Conservation (phyloP, 2,329 filamentous ascomycete genomes). For the Aschersonia sp. region DNA sequence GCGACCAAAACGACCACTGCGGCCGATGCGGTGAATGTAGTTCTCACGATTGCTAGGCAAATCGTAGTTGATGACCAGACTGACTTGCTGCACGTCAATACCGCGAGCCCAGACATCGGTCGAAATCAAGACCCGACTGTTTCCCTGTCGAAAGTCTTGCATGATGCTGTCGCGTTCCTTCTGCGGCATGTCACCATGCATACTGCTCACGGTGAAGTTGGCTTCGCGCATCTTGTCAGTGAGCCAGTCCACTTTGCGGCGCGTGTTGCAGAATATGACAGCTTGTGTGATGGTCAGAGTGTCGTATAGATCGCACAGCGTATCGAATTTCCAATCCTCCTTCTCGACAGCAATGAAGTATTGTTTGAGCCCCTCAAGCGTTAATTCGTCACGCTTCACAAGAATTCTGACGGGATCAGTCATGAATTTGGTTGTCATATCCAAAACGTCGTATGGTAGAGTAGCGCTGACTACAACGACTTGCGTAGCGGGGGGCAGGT, state of each 20-base stretch:
- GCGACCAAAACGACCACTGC: slow-evolving; percentile 86
- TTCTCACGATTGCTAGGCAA: slow-evolving; percentile 97
- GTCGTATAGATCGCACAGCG: slow-evolving; percentile 95
- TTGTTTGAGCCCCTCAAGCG: slow-evolving; percentile 92
- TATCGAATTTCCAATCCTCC: slow-evolving; percentile 99
- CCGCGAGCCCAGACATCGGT: slow-evolving; percentile 97
- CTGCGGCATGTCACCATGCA: slow-evolving; percentile 99
- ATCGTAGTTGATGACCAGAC: slow-evolving; percentile 97
- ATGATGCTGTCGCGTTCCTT: slow-evolving; percentile 98
- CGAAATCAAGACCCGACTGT: slow-evolving; percentile 89
- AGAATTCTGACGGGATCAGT: slow-evolving; percentile 91
- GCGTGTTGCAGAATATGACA: slow-evolving; percentile 99
- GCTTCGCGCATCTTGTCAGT: slow-evolving; percentile 99
- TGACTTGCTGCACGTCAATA: slow-evolving; percentile 98
- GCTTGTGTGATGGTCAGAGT: slow-evolving; percentile 97
- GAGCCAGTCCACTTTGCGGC: slow-evolving; percentile 97
- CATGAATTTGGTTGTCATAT: slow-evolving; percentile 99
- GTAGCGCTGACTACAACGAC: slow-evolving; percentile 97
- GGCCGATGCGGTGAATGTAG: slow-evolving; percentile 97
- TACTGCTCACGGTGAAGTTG: slow-evolving; percentile 96
- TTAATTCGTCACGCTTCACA: slow-evolving; percentile 97
- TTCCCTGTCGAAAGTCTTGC: slow-evolving; percentile 96
- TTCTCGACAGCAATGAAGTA: slow-evolving; percentile 99
- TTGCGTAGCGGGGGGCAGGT: slow-evolving; percentile 89
- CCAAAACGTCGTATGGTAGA: slow-evolving; percentile 90